Conservation (phyloP, 164 flowering plant genomes). For the Cinnamomum micranthum region DNA sequence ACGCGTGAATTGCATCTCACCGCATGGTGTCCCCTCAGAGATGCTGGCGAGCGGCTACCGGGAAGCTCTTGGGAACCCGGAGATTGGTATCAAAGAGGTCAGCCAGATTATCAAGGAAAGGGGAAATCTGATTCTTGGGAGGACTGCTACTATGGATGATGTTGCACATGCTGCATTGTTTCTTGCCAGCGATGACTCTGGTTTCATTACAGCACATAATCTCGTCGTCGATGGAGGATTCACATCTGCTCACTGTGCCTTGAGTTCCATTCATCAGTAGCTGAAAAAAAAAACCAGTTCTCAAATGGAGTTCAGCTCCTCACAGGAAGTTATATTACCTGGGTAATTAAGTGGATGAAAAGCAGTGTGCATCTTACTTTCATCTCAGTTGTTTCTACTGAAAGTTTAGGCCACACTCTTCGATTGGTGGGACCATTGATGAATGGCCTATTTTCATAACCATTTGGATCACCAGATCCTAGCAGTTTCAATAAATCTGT, state of each 20-base stretch:
- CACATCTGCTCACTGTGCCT: constrained; percentile 35
- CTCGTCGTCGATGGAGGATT: constrained; percentile 83
- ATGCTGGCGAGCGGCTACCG: constrained; percentile 51
- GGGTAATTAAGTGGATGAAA: no score
- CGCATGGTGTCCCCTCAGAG: constrained; percentile 80
- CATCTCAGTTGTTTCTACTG: no score
- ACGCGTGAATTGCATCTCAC: constrained; percentile 81
- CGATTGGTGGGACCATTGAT: no score
- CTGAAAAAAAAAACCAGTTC: neutral
- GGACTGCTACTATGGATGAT: constrained; percentile 48
- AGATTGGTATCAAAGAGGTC: constrained; percentile 42
- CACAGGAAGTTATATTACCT: no score
- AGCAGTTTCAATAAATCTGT: no score
- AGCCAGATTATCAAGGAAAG: constrained; percentile 32
- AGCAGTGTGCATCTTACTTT: no score
- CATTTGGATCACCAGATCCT: no score
- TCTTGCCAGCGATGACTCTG: constrained; percentile 68
- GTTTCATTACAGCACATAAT: constrained; percentile 70
- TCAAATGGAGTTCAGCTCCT: no score
- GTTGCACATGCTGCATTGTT: constrained; percentile 63
- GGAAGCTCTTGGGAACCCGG: constrained; percentile 24
- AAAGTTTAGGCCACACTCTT: no score
- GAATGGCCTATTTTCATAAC: no score
- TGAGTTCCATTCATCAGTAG: constrained; percentile 48
- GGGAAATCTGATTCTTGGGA: constrained; percentile 57